Conservation (phyloP, 1,284 basidiomycete genomes). For the Apiotrichum laibachii region DNA sequence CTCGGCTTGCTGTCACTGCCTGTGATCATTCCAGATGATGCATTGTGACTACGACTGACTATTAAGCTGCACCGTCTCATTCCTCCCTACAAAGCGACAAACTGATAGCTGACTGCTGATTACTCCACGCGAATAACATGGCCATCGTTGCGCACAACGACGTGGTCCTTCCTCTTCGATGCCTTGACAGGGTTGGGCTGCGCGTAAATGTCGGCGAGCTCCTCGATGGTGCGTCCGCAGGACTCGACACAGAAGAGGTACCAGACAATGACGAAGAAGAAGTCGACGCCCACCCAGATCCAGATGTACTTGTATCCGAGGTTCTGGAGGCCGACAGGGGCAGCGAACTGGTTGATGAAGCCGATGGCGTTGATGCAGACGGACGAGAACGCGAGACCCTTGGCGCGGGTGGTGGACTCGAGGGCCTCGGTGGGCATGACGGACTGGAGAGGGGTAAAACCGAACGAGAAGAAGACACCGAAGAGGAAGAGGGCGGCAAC, state of each 20-base stretch:
- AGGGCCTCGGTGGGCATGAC: slow-evolving; percentile 94
- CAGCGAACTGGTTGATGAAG: slow-evolving; percentile 54
- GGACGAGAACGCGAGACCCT: slow-evolving; percentile 56
- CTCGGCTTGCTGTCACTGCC: too few species aligned
- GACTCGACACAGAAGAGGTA: slow-evolving; percentile 49
- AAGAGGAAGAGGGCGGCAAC: slow-evolving; percentile 47
- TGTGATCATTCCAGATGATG: too few species aligned
- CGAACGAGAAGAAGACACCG: slow-evolving; percentile 23
- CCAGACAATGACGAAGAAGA: slow-evolving; percentile 41
- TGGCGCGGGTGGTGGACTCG: slow-evolving; percentile 85
- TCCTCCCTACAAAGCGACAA: too few species aligned
- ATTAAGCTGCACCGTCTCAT: too few species aligned
- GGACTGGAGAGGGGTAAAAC: slow-evolving; percentile 44
- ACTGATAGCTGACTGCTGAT: too few species aligned
- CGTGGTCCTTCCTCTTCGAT: slow-evolving; percentile 29
- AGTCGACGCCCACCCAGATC: slow-evolving; percentile 42
- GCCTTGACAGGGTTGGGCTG: slow-evolving; percentile 38
- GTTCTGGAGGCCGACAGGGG: slow-evolving; percentile 53
- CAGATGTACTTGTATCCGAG: slow-evolving; percentile 45
- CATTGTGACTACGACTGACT: too few species aligned
- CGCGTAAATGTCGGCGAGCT: slow-evolving; percentile 43
- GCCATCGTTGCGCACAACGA: not conserved
- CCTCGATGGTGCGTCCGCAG: slow-evolving; percentile 38
- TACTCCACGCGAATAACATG: not conserved
- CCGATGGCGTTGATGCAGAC: slow-evolving; percentile 56